Conservation (phyloP, 2,329 filamentous ascomycete species). For the Penicillium sp. region DNA sequence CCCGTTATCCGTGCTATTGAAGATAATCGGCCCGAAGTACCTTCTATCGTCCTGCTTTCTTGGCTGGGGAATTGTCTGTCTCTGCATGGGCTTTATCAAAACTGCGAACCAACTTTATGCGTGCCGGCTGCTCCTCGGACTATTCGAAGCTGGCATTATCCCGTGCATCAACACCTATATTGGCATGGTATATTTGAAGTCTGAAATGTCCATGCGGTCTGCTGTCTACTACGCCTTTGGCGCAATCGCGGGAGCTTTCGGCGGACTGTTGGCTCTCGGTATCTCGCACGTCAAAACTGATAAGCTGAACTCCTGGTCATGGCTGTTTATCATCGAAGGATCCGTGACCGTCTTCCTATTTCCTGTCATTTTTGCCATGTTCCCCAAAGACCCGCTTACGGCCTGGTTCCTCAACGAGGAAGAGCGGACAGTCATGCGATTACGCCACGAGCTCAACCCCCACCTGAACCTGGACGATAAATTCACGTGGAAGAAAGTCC, state of each 20-base stretch:
- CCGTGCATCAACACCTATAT: slow-evolving; percentile 77
- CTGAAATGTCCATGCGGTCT: slow-evolving; percentile 70
- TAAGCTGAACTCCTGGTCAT: neutral
- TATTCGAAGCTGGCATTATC: slow-evolving; percentile 75
- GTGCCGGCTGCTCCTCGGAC: slow-evolving; percentile 49
- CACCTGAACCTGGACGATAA: neutral
- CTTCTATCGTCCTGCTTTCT: slow-evolving; percentile 68
- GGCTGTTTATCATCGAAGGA: neutral
- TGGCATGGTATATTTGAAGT: slow-evolving; percentile 70
- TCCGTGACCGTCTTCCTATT: neutral
- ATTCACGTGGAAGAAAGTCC: neutral
- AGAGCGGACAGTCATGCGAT: neutral
- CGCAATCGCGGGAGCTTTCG: slow-evolving; percentile 72
- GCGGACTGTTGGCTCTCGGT: slow-evolving; percentile 63
- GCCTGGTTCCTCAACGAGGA: neutral
- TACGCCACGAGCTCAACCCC: neutral
- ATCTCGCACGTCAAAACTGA: neutral
- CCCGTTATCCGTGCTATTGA: slow-evolving; percentile 70
- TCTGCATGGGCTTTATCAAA: slow-evolving; percentile 70
- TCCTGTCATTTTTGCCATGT: neutral
- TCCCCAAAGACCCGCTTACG: neutral
- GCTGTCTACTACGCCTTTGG: slow-evolving; percentile 73
- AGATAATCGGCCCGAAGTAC: slow-evolving; percentile 73
- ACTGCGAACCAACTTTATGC: no score
- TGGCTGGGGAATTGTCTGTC: slow-evolving; percentile 66